Base-by-base conservation (phyloP, 2,329 filamentous ascomycete genomes). In the Chaetomiaceae sp. region DNA sequence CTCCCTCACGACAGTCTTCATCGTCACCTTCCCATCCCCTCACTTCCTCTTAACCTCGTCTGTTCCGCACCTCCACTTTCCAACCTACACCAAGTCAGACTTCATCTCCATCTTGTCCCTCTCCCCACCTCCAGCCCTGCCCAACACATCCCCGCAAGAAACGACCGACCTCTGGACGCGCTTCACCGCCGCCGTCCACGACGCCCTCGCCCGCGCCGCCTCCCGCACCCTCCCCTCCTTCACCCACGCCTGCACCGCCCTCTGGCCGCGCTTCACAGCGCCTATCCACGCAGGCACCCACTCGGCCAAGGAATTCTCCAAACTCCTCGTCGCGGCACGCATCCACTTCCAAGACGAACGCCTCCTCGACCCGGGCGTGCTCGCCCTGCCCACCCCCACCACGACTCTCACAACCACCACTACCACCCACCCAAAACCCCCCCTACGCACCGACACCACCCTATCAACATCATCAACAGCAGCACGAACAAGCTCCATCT, bases 261-360 rank as follows among this genome's bases (percentile, higher is more conserved):
- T 97, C 17, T 99, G 93, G 93, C 83, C 85, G 10, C 79, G 83
- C 4, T 97, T 99, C 67, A 84, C 88, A 1, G 78, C 81, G 6
- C 92, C 92, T 0, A 79, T 97, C 20, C 69, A 84, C 1, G 80
- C 83, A 1, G 86, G 86, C n/a, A 84, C 86, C 8, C 83, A 86
- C 60, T 78, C 79, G 2, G 82, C 86, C 9, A 84, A 86, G 60
- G 89, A 96, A 62, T 96, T 96, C 68, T 85, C 87, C 13, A 85
- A 87, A 55, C 74, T 99, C 7, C 78, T 97, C 50, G 83, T 92
- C 43, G 79, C 82, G 2, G 79, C 83, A 21, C 75, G 86, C 14
- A 72, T 76, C 0, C 75, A 88, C 30, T 87, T 92, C 64, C 85
- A 89, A 60, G 81, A 87, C 59, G 87, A 91, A 62, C 68, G 72